These are phyloP conservation scores for Metschnikowia koreensis DNA, from an alignment of 805 yeast species.

Conservation along the genomic window DNA sequence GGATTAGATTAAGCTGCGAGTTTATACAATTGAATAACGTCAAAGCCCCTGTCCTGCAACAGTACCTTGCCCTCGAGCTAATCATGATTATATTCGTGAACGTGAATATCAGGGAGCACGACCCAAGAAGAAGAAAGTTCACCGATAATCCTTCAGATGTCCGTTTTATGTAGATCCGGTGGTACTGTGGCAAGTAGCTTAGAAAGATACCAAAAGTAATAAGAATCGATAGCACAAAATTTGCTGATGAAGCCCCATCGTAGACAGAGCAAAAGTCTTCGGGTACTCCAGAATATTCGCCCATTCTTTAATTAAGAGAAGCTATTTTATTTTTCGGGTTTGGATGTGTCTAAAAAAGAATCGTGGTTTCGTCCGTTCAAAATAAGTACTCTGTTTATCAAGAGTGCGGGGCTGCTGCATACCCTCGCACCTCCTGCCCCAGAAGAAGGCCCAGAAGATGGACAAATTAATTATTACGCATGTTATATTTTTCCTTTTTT, in stretches of 20 bases:
- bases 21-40: constrained; percentile 58
- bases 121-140: constrained; percentile 65
- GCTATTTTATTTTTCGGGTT: not conserved
- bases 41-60: constrained; percentile 51
- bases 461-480: not conserved
- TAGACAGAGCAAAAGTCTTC: constrained; percentile 39
- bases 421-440: too few species aligned
- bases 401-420: not conserved
- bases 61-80: constrained; percentile 57
- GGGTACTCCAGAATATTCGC: constrained; percentile 1
- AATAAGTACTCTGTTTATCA: not conserved
- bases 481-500: not conserved
- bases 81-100: constrained; percentile 64
- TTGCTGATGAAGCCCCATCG: constrained; percentile 48
- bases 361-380: not conserved
- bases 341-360: not conserved
- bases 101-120: constrained; percentile 65
- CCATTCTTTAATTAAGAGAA: not conserved
- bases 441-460: too few species aligned
- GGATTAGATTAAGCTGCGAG: constrained; percentile 64
- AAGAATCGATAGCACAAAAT: constrained; percentile 48
- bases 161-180: constrained; percentile 51
- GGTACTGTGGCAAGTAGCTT: constrained; percentile 77
- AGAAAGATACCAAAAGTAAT: constrained; percentile 66
- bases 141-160: constrained; percentile 81